These are phyloP conservation scores for Boletus subparvulus DNA, from an alignment of 768 basidiomycete genomes.

Conservation along the genomic window DNA sequence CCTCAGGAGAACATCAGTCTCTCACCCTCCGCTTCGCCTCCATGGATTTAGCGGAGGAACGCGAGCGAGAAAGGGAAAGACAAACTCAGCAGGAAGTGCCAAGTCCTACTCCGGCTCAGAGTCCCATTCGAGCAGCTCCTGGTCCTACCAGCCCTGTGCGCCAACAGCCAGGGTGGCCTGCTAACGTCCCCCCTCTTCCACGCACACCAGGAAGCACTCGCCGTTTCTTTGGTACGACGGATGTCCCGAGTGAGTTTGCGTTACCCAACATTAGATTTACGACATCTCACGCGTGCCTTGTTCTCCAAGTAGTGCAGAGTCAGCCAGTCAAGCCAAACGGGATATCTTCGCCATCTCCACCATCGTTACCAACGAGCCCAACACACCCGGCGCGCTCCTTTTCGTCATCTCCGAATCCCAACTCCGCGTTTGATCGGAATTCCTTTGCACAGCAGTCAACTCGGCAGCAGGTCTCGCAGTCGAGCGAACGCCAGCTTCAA, in stretches of 20 bases:
- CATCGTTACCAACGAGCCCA: constrained; percentile 26
- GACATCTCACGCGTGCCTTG: constrained; percentile 5
- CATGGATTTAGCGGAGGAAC: constrained; percentile 24
- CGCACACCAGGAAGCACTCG: constrained; percentile 21
- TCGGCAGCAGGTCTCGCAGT: constrained; percentile 16
- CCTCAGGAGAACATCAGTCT: constrained; percentile 21
- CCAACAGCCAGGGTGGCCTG: constrained; percentile 21
- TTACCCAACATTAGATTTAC: not conserved
- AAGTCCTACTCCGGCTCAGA: constrained; percentile 7
- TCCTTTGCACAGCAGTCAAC: constrained; percentile 12
- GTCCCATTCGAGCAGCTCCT: constrained; percentile 7
- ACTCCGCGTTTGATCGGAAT: constrained; percentile 24
- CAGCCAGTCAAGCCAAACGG: constrained; percentile 13
- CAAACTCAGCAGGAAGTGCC: constrained; percentile 10
- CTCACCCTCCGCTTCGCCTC: constrained; percentile 36
- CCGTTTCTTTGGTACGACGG: constrained; percentile 12
- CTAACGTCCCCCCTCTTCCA: constrained; percentile 31
- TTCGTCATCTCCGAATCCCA: constrained; percentile 21
- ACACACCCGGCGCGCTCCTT: constrained; percentile 11
- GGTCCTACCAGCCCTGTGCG: constrained; percentile 15
- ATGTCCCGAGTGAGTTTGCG: constrained; percentile 13
- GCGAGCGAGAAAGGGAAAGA: constrained; percentile 14
- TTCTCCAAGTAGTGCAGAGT: not conserved
- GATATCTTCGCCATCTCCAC: constrained; percentile 6
- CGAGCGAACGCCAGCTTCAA: constrained; percentile 27